Percentiles rank a stretch among this genome's conserved stretches.
phyloP scores from a whole-genome alignment of 164 flowering plant genomes.

The Magnolia officinalis region DNA sequence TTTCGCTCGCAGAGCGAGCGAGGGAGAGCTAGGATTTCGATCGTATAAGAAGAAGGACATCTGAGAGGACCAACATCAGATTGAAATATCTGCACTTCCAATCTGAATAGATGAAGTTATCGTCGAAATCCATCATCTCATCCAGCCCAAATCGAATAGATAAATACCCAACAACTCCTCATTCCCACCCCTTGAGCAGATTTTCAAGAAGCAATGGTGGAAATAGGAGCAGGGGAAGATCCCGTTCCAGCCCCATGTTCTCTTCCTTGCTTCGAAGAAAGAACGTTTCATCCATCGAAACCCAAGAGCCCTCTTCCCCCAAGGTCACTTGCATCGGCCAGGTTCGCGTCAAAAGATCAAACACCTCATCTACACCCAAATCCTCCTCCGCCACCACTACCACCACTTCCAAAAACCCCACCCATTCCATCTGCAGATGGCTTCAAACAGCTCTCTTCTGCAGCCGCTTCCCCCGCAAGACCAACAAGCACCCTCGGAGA shows the following conservation, averaged over 20 bases:
- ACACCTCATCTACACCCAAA: constrained; percentile 1
- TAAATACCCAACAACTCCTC: constrained; percentile 46
- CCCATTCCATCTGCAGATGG: constrained; percentile 19
- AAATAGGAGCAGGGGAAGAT: constrained; percentile 45
- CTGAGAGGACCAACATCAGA: neutral
- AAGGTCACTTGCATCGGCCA: constrained; percentile 77
- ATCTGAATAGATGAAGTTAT: constrained; percentile 32
- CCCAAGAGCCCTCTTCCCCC: constrained; percentile 69
- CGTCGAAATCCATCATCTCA: constrained; percentile 42
- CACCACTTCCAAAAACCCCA: neutral
- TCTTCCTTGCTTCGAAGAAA: constrained; percentile 21
- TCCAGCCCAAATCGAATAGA: constrained; percentile 54
- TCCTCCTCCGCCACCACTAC: neutral
- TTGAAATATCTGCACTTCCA: neutral
- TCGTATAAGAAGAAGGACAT: neutral
- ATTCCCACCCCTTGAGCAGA: constrained; percentile 34
- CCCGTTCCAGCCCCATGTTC: constrained; percentile 57
- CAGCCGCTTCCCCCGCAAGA: constrained; percentile 15
- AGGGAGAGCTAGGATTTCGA: neutral
- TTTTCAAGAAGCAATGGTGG: constrained; percentile 47
- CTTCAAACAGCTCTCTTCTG: constrained; percentile 19
- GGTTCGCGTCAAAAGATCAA: constrained; percentile 41
- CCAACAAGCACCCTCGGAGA: constrained; percentile 11
- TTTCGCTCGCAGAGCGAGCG: neutral
- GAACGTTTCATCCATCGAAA: constrained; percentile 23